Evolutionary conservation across 352 stramenopile genomes (phyloP).

Genomic region (Phytophthora palmivora): DNA sequence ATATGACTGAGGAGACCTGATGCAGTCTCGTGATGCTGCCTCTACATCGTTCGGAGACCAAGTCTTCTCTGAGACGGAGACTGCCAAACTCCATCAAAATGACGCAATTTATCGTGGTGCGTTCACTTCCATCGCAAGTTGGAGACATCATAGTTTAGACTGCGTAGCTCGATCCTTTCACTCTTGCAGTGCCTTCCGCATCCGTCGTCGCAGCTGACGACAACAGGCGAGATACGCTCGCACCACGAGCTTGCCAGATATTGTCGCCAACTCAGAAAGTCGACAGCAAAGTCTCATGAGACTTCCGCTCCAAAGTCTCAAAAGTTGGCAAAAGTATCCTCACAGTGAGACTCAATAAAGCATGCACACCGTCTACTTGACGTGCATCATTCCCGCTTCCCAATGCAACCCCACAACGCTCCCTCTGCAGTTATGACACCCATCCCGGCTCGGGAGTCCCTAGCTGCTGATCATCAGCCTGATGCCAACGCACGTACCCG

Average conservation of each 20-base stretch:
- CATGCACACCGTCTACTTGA: background rate
- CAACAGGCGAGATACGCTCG: slow-evolving; percentile 4
- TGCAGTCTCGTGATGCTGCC: slow-evolving; percentile 7
- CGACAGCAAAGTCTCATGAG: slow-evolving; percentile 1
- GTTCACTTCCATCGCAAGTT: too few relatives aligned
- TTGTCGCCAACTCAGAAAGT: background rate
- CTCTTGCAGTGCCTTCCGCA: slow-evolving; percentile 3
- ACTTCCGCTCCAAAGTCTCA: background rate
- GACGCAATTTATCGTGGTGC: too few relatives aligned
- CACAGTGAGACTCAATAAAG: background rate
- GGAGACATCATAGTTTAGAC: background rate
- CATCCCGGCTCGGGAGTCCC: too few relatives aligned
- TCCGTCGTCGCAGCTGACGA: slow-evolving; percentile 9
- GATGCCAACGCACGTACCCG: slow-evolving; percentile 17
- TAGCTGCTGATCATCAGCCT: slow-evolving; percentile 1
- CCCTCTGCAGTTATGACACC: slow-evolving; percentile 25
- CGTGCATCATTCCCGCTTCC: slow-evolving; percentile 7
- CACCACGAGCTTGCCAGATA: background rate
- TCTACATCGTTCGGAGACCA: background rate
- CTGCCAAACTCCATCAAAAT: background rate
- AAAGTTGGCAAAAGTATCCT: slow-evolving; percentile 2
- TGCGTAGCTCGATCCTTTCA: background rate
- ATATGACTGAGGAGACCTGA: slow-evolving; percentile 15
- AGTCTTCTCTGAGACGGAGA: slow-evolving; percentile 20
- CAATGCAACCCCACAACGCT: slow-evolving; percentile 14